Conservation (phyloP, 225 moss, liverwort and hornwort genomes). For the Sphagnum tenellum region DNA sequence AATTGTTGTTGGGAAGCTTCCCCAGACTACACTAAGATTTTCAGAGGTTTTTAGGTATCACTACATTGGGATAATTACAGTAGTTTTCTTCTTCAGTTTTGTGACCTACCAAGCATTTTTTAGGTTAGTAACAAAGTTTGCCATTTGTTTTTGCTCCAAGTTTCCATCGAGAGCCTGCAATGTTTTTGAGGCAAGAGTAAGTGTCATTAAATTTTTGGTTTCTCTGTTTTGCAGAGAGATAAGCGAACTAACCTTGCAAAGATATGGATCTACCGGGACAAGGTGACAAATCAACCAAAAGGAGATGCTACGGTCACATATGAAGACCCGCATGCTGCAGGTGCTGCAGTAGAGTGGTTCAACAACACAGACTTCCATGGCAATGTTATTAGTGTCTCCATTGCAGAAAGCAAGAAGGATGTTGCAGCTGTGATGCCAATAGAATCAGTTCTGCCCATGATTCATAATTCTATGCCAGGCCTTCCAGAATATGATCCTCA, state of each 20-base stretch:
- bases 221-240: slow-evolving; percentile 47
- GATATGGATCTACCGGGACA: slow-evolving; percentile 75
- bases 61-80: no score
- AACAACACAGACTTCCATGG: slow-evolving; percentile 70
- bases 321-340: slow-evolving; percentile 72
- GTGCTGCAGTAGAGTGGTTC: slow-evolving; percentile 71
- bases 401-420: slow-evolving; percentile 50
- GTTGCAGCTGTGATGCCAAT: slow-evolving; percentile 13
- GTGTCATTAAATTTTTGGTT: background rate
- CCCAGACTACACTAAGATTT: no score
- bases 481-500: slow-evolving; percentile 23
- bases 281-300: slow-evolving; percentile 55
- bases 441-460: slow-evolving; percentile 4
- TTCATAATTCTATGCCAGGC: slow-evolving; percentile 12
- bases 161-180: no score
- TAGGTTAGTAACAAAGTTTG: no score
- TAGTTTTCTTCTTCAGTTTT: no score
- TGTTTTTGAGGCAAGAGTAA: no score
- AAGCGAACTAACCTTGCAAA: slow-evolving; percentile 52
- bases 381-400: slow-evolving; percentile 53
- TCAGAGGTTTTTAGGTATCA: no score
- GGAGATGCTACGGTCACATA: slow-evolving; percentile 73
- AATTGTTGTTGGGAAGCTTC: no score
- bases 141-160: no score
- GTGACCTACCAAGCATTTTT: no score